Evolutionary conservation across 2,329 filamentous ascomycete species (phyloP).

Genomic region (Exophiala oligosperma): DNA sequence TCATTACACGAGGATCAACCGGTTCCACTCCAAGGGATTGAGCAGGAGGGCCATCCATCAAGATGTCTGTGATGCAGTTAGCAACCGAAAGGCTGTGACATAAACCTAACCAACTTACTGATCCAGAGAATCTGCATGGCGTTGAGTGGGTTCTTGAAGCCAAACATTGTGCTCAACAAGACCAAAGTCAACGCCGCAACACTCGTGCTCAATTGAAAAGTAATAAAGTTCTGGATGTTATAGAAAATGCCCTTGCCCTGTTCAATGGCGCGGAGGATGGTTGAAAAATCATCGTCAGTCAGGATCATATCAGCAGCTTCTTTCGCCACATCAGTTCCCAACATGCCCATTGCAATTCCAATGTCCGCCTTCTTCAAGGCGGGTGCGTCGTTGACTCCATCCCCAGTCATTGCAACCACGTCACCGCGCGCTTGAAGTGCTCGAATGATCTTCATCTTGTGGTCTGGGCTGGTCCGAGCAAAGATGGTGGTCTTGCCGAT

Average conservation of each 20-base stretch:
- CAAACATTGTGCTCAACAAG: conserved; percentile 85
- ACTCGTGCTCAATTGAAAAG: conserved; percentile 96
- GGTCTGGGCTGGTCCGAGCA: conserved; percentile 91
- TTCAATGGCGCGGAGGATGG: conserved; percentile 91
- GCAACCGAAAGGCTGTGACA: conserved; percentile 12
- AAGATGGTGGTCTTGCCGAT: conserved; percentile 92
- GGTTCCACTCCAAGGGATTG: conserved; percentile 95
- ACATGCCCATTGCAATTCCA: conserved; percentile 92
- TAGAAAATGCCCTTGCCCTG: conserved; percentile 99
- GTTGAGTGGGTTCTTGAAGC: conserved; percentile 93
- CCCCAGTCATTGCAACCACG: conserved; percentile 98
- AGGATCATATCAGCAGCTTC: conserved; percentile 88
- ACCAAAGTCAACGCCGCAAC: conserved; percentile 90
- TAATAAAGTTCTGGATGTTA: conserved; percentile 99
- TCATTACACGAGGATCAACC: conserved; percentile 93
- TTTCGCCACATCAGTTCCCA: conserved; percentile 96
- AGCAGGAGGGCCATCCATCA: conserved; percentile 97
- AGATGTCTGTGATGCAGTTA: conserved; percentile 69
- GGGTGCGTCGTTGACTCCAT: conserved; percentile 96
- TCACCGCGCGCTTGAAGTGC: conserved; percentile 90
- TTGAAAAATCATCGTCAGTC: conserved; percentile 85
- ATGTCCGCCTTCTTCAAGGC: conserved; percentile 97
- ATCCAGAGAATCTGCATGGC: conserved; percentile 99
- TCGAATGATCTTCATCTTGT: conserved; percentile 95
- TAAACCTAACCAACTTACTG: conserved; percentile 60